Percentiles rank a stretch among this genome's conserved stretches.
These are phyloP conservation scores for Pleodorina starrii DNA, from an alignment of 139 green algal genomes.

Conservation along the genomic window DNA sequence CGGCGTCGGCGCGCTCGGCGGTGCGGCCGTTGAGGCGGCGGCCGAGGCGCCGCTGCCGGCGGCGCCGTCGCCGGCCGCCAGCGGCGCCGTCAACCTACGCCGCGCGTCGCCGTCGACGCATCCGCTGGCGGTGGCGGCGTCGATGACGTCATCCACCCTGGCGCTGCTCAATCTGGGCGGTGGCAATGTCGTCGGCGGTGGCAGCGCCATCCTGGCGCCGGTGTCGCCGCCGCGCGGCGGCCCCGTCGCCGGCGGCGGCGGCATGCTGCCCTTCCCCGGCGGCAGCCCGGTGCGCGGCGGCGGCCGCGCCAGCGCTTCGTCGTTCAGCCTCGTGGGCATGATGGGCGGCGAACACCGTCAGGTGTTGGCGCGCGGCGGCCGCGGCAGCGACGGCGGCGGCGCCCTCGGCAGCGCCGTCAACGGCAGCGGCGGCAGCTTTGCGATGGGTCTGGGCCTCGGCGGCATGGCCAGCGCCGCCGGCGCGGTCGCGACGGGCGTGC, in stretches of 20 bases:
- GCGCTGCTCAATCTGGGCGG: slow-evolving; percentile 41
- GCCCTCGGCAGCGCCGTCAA: background rate
- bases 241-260: background rate
- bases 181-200: background rate
- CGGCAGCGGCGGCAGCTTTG: background rate
- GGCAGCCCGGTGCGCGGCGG: background rate
- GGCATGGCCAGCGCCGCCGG: background rate
- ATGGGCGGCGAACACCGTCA: background rate
- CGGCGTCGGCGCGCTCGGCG: background rate
- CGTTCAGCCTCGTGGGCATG: slow-evolving; percentile 15
- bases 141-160: slow-evolving; percentile 36
- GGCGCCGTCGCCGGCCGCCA: background rate
- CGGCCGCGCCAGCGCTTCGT: slow-evolving; percentile 16
- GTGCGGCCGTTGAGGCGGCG: background rate
- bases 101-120: slow-evolving; percentile 21
- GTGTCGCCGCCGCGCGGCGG: background rate
- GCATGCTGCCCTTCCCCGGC: background rate
- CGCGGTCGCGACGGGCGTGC: background rate
- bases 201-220: background rate
- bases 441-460: background rate
- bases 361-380: background rate
- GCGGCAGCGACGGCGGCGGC: slow-evolving; percentile 11
- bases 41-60: background rate
- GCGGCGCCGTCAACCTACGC: background rate
- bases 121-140: slow-evolving; percentile 24